Conservation (phyloP, 495 filamentous ascomycete species). For the Penicillium alfredii region DNA sequence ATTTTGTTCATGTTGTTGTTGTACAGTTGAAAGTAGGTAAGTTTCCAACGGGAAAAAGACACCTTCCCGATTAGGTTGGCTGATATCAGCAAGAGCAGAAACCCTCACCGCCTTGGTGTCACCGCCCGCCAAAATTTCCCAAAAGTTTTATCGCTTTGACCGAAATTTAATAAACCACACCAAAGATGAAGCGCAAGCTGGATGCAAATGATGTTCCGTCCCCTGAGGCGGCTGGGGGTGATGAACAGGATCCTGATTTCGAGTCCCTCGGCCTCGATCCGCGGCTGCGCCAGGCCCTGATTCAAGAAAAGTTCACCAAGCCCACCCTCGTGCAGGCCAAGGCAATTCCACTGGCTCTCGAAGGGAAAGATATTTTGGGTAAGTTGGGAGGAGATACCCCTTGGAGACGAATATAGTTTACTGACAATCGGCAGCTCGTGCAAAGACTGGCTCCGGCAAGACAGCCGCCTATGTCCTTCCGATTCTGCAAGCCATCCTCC, state of each 20-base stretch:
- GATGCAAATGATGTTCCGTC: constrained; percentile 55
- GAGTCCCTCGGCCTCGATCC: constrained; percentile 67
- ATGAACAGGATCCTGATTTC: constrained; percentile 31
- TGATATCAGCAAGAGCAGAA: no score
- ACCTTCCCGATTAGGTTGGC: no score
- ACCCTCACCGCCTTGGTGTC: no score
- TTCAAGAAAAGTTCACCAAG: constrained; percentile 72
- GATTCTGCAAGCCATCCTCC: constrained; percentile 72
- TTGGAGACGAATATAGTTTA: no score
- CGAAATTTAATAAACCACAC: constrained; percentile 10
- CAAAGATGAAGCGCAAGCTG: constrained; percentile 59
- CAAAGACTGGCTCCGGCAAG: constrained; percentile 92
- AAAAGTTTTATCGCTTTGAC: constrained; percentile 22
- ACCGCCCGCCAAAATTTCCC: constrained; percentile 42
- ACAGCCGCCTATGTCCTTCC: constrained; percentile 97
- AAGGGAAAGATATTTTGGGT: constrained; percentile 85
- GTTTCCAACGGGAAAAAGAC: no score
- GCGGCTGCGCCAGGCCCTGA: constrained; percentile 78
- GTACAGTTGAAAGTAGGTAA: no score
- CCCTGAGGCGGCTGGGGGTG: constrained; percentile 21
- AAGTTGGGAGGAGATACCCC: no score
- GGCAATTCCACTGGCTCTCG: constrained; percentile 84
- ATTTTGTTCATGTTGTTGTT: no score
- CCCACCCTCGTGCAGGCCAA: constrained; percentile 82
- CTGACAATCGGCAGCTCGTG: constrained; percentile 62